These are phyloP conservation scores for Hyparrhenia diplandra DNA, from an alignment of 176 grass and related monocot species.

Conservation along the genomic window DNA sequence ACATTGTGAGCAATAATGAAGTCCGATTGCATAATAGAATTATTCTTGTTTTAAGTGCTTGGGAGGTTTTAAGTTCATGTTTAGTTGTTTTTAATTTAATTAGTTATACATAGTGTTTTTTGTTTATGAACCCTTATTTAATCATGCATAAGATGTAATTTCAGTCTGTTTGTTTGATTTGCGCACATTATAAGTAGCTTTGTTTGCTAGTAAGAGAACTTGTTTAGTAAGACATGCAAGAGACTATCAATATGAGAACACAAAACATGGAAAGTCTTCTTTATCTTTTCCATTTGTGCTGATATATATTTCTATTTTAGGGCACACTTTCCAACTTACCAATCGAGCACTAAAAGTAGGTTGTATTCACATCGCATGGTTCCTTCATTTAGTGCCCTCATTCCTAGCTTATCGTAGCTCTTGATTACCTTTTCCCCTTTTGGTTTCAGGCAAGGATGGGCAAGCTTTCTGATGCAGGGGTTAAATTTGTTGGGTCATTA, in stretches of 20 bases:
- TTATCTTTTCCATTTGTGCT: background rate
- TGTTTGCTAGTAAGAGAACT: constrained; percentile 1
- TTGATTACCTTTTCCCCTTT: constrained; percentile 33
- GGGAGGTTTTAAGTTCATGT: background rate
- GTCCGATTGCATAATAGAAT: background rate
- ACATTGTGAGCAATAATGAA: constrained; percentile 4
- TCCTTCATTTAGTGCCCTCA: background rate
- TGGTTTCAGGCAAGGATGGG: constrained; percentile 68
- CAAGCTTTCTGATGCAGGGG: constrained; percentile 66
- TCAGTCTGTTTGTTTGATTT: background rate
- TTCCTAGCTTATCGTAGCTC: constrained; percentile 25
- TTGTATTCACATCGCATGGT: background rate
- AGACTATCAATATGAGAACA: background rate
- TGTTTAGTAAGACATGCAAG: background rate
- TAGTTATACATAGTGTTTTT: background rate
- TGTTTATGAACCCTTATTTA: background rate
- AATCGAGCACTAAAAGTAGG: background rate
- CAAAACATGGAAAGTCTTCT: background rate
- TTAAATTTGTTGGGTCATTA: constrained; percentile 60
- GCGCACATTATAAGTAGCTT: background rate
- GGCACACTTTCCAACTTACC: background rate
- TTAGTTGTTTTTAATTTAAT: background rate
- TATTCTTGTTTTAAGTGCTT: background rate
- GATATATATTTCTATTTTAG: constrained; percentile 4
- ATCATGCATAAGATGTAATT: background rate